Evolutionary conservation across 352 stramenopile species (phyloP), one percentile per base, ranked within the genome.

Genomic region (Pythium monospermum): DNA sequence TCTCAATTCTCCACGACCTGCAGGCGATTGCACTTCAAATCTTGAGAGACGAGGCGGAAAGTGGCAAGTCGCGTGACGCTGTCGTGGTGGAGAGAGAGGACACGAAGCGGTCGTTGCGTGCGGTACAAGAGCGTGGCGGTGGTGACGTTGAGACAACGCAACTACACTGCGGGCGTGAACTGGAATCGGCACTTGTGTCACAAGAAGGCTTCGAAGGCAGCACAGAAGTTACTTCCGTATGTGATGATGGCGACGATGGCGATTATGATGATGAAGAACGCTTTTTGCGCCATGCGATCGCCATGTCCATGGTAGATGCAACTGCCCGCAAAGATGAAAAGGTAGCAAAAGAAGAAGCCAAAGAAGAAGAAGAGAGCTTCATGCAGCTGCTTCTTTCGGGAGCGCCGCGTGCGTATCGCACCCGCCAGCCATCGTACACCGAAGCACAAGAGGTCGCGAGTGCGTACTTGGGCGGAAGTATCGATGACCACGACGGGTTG

Each of bases 371-470:
- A 10, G 37, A 53, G 1, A 7, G 19, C 25, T 55, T 59, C 22
- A n/a, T 46, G 23, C 44, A 59, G 25, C 23, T 19, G 4, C 28
- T 59, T 13, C 19, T 48, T 15, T 47, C 51, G 1, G 36, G 23
- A 1, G 35, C 61, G 39, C 50, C 58, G 2, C 49, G 52, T 40
- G 19, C 55, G 6, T 16, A 54, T 18, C 68, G 61, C 13, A 57
- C 51, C 10, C 72, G 72, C 6, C 74, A 85, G 22, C 65, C 75
- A 16, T 87, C 76, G 0, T 73, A 90, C 48, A 69, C 71, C 0
- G 76, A 86, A 55, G 74, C 74, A 15, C 74, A 86, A 53, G 60
- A 86, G 53, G 66, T 82, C 19, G 64, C 76, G 10, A 85, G 59
- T 19, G 61, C 69, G 25, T 83, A 86, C 42, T 38, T 87, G 40